A percentile compares a stretch with the other conserved stretches of the same genome.
phyloP scores from a whole-genome alignment of 2,329 filamentous ascomycete genomes.

The Neopestalotiopsis sp. region DNA sequence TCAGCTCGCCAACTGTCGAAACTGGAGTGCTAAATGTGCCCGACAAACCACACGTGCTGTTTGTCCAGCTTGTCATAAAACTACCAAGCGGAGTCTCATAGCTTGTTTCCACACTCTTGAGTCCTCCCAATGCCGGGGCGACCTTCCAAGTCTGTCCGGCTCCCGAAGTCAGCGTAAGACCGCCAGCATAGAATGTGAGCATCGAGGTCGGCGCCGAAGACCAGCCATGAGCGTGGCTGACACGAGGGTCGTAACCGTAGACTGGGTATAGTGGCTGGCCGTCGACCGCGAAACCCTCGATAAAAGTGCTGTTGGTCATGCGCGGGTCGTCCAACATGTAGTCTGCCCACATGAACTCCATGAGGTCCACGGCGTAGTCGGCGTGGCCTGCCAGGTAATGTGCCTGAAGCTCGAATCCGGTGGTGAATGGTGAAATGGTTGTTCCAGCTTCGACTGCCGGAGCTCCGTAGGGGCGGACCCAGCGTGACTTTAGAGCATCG shows the following conservation, averaged over 20 bases:
- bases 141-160: conserved; percentile 40
- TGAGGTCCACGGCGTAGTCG: conserved; percentile 44
- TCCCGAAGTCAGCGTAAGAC: conserved; percentile 43
- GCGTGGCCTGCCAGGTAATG: conserved; percentile 55
- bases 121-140: background rate
- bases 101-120: background rate
- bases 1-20: background rate
- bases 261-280: conserved; percentile 61
- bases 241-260: conserved; percentile 34
- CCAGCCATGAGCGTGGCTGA: conserved; percentile 56
- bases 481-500: conserved; percentile 51
- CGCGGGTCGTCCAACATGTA: conserved; percentile 63
- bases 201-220: conserved; percentile 40
- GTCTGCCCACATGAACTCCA: conserved; percentile 58
- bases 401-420: conserved; percentile 63
- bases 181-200: conserved; percentile 49
- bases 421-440: conserved; percentile 64
- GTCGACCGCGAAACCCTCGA: conserved; percentile 63
- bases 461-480: conserved; percentile 58
- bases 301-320: conserved; percentile 62
- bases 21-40: background rate
- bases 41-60: background rate
- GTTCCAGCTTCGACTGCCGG: conserved; percentile 54
- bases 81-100: background rate
- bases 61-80: background rate